phyloP scores from a whole-genome alignment of 2,329 filamentous ascomycete genomes.

The Claviceps spartinae region DNA sequence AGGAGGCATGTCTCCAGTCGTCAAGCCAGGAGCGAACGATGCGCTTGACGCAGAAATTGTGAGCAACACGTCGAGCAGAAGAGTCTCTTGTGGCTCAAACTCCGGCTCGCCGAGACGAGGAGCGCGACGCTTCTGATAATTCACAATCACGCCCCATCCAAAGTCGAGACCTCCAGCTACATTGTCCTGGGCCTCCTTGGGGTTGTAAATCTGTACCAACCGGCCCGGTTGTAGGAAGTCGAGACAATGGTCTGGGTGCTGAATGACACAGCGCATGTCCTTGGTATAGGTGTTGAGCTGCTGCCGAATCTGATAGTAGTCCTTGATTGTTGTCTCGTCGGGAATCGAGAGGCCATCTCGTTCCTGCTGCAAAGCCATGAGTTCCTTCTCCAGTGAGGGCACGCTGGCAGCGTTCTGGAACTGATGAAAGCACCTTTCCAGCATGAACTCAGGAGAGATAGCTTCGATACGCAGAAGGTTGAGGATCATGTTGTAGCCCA shows the following conservation, averaged over 20 bases:
- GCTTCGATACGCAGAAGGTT: slow-evolving; percentile 95
- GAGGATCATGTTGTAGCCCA: slow-evolving; percentile 98
- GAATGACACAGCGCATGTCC: slow-evolving; percentile 85
- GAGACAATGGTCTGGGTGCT: slow-evolving; percentile 75
- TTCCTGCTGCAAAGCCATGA: slow-evolving; percentile 65
- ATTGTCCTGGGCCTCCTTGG: slow-evolving; percentile 30
- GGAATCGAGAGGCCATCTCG: slow-evolving; percentile 61
- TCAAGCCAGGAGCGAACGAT: slow-evolving; percentile 25
- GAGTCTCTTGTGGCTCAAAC: slow-evolving; percentile 59
- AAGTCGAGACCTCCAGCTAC: slow-evolving; percentile 47
- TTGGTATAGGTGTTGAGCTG: slow-evolving; percentile 72
- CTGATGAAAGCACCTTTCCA: slow-evolving; percentile 96
- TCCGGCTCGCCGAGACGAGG: slow-evolving; percentile 56
- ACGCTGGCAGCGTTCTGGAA: slow-evolving; percentile 93
- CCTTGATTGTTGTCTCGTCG: slow-evolving; percentile 78
- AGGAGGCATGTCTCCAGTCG: slow-evolving; percentile 37
- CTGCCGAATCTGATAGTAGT: slow-evolving; percentile 84
- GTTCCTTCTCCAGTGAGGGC: slow-evolving; percentile 66
- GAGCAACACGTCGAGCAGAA: slow-evolving; percentile 72
- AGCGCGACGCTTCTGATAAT: slow-evolving; percentile 51
- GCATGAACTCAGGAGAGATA: slow-evolving; percentile 97
- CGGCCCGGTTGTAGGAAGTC: slow-evolving; percentile 81
- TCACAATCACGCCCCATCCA: slow-evolving; percentile 84
- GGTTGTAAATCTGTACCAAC: slow-evolving; percentile 71
- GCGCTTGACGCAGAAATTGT: slow-evolving; percentile 38